Evolutionary conservation across 2,329 filamentous ascomycete species (phyloP), one percentile per base, ranked within the genome.

Genomic region (Venturiaceae sp.): DNA sequence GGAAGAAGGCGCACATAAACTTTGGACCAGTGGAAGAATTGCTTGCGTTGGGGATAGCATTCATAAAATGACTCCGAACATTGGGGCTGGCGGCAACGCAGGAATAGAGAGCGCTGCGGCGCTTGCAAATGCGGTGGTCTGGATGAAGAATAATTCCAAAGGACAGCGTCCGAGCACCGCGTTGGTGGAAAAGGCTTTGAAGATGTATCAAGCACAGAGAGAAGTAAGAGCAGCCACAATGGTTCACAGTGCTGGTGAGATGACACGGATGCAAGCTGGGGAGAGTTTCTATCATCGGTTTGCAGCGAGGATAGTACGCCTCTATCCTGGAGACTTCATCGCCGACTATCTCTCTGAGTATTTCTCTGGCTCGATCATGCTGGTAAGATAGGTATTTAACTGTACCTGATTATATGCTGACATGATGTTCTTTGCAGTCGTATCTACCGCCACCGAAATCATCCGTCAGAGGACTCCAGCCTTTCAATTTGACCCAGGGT

Each of bases 41-140:
- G 66, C 62, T 32, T 65, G 62, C 13, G 53, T 65, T 21, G 66
- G 66, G 5, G 66, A 68, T 41, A 58, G 58, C 19, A 54, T 61
- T 1, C 66, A 68, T 57, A 68, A 68, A 44, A 63, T 67, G 60
- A 67, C 64, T 5, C 62, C 63, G 2, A 64, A 58, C 30, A 53
- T 56, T 5, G 59, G 66, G 62, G 1, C 58, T 60, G 64, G 63
- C 1, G 66, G 64, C 5, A 66, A 67, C 30, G 58, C 59, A 23
- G 62, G 64, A 2, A 61, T 68, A 7, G 65, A 67, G 34, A 62
- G 60, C 55, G 65, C 64, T 16, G 65, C 62, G 61, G 61, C 9
- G 56, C 41, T 66, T 1, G 44, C 44, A 13, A 50, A 50, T 50
- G 44, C 21, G 11, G 21, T 50, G 9, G 21, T 11, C 9, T 23